Conservation (phyloP, 495 filamentous ascomycete genomes). For the Penicillium steckii region DNA sequence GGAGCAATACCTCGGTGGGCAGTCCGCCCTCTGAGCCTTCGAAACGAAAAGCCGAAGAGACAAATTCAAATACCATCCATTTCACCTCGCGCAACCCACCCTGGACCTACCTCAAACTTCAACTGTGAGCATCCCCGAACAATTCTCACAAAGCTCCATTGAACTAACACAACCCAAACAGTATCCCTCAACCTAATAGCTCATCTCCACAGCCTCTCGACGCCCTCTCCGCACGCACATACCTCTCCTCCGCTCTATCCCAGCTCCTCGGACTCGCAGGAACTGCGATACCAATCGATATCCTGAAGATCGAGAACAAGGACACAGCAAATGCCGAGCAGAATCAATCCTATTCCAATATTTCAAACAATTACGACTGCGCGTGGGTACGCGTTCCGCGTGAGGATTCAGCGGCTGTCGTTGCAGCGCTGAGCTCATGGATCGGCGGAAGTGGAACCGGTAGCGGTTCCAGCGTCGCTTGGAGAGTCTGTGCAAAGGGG, state of each 20-base stretch:
- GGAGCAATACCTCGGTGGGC: background rate
- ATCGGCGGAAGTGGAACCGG: constrained; percentile 42
- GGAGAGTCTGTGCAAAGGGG: constrained; percentile 56
- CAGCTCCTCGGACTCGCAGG: constrained; percentile 82
- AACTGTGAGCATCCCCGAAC: constrained; percentile 30
- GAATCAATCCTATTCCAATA: background rate
- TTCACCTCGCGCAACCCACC: constrained; percentile 49
- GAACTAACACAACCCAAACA: constrained; percentile 12
- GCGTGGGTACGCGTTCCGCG: constrained; percentile 76
- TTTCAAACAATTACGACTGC: constrained; percentile 23
- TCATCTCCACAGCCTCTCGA: constrained; percentile 53
- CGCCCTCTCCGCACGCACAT: constrained; percentile 67
- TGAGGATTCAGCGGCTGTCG: constrained; percentile 63
- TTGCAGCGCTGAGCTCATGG: constrained; percentile 66
- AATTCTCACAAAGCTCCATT: background rate
- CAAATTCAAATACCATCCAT: constrained; percentile 20
- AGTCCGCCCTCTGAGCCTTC: constrained; percentile 1
- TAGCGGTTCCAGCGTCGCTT: constrained; percentile 45
- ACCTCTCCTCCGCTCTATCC: constrained; percentile 68
- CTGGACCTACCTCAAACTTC: constrained; percentile 50
- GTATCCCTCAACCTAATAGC: constrained; percentile 33
- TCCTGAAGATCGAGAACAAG: constrained; percentile 59
- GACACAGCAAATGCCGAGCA: background rate
- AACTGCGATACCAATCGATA: constrained; percentile 74
- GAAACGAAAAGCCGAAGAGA: constrained; percentile 33